These are phyloP conservation scores for Phytophthora pisi DNA, from an alignment of 352 stramenopile species.

Conservation along the genomic window DNA sequence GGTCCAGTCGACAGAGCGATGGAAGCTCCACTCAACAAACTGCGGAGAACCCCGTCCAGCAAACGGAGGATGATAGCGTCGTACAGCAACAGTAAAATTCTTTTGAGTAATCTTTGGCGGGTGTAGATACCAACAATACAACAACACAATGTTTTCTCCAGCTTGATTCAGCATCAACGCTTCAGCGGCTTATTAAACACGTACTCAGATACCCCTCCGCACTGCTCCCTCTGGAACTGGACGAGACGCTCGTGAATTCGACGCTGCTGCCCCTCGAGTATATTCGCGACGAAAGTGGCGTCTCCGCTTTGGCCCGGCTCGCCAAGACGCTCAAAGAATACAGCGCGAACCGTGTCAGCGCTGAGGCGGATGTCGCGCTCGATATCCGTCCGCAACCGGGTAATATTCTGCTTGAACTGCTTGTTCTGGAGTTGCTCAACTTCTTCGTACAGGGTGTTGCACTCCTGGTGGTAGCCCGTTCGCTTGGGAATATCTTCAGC, in stretches of 20 bases:
- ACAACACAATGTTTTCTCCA: background rate
- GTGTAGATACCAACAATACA: background rate
- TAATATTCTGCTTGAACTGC: constrained; percentile 19
- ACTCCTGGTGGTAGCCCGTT: constrained; percentile 7
- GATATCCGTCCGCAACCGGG: constrained; percentile 13
- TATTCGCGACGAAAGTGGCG: constrained; percentile 19
- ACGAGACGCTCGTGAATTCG: constrained; percentile 13
- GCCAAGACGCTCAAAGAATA: constrained; percentile 22
- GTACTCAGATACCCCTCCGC: background rate
- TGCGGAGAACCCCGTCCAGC: background rate
- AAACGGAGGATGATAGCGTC: background rate
- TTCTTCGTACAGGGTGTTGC: constrained; percentile 5
- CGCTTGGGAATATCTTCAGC: background rate
- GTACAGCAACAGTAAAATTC: constrained; percentile 7
- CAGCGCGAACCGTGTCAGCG: constrained; percentile 7
- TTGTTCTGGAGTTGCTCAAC: constrained; percentile 23
- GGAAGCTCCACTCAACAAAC: constrained; percentile 6
- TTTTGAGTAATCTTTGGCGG: background rate
- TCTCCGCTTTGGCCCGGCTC: constrained; percentile 12
- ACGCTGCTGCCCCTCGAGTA: constrained; percentile 22
- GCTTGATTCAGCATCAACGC: background rate
- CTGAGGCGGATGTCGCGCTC: constrained; percentile 17
- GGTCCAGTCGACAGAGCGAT: background rate
- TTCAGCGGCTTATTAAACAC: background rate
- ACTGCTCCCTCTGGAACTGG: constrained; percentile 14